Evolutionary conservation across 768 basidiomycete species (phyloP).

Genomic region (Jaapia argillacea): DNA sequence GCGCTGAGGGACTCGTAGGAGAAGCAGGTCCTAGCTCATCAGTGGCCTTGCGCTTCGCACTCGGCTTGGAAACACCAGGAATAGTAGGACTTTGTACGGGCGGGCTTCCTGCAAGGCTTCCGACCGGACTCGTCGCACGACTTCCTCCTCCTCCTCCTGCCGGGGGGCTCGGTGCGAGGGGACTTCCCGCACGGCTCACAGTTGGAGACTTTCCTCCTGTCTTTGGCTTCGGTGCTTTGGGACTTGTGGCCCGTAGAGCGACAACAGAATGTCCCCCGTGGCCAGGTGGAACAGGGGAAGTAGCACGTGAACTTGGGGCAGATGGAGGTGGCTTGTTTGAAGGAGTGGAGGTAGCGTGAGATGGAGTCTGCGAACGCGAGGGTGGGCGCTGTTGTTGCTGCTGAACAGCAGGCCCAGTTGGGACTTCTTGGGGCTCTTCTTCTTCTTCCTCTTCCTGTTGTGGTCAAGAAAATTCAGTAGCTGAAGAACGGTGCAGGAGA

Average conservation of each 20-base stretch:
- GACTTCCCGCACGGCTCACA: slow-evolving; percentile 48
- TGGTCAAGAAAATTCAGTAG: slow-evolving; percentile 6
- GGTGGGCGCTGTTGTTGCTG: slow-evolving; percentile 37
- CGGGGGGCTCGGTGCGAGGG: slow-evolving; percentile 31
- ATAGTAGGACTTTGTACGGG: slow-evolving; percentile 13
- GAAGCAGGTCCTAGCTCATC: slow-evolving; percentile 22
- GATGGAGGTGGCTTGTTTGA: slow-evolving; percentile 1
- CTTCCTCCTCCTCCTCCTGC: background rate
- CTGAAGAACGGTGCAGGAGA: background rate
- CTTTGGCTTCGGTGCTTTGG: slow-evolving; percentile 56
- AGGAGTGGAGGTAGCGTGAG: slow-evolving; percentile 6
- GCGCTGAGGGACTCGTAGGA: slow-evolving; percentile 3
- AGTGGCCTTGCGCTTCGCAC: slow-evolving; percentile 53
- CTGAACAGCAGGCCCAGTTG: slow-evolving; percentile 33
- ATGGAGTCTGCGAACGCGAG: slow-evolving; percentile 33
- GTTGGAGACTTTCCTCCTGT: slow-evolving; percentile 24
- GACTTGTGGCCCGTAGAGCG: slow-evolving; percentile 80
- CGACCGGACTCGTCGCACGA: slow-evolving; percentile 1
- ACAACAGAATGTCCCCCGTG: slow-evolving; percentile 72
- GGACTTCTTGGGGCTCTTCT: slow-evolving; percentile 39
- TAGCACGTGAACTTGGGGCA: slow-evolving; percentile 37
- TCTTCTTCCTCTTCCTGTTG: slow-evolving; percentile 66
- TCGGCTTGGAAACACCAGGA: slow-evolving; percentile 25
- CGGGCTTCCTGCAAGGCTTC: slow-evolving; percentile 26
- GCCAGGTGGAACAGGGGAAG: slow-evolving; percentile 45